Evolutionary conservation across 202 grass and related monocot genomes (phyloP), one percentile per base, ranked within the genome.

Genomic region (Saccharum hybrid): DNA sequence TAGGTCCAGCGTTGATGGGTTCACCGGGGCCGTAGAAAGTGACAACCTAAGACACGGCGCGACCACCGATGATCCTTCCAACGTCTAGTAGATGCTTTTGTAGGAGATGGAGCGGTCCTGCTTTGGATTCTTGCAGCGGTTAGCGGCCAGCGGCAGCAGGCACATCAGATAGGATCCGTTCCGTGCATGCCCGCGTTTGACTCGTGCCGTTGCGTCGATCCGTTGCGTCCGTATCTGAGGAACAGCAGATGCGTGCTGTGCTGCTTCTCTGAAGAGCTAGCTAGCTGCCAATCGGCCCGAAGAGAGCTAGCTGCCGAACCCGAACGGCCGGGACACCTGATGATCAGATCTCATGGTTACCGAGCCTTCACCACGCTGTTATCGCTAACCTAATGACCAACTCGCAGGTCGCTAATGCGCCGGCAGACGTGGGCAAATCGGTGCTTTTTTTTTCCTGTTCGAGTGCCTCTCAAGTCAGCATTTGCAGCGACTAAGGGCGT

Each of bases 41-140:
- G 31, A 54, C 39, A 65, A 78, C 61, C 39, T 74, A 75, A 46
- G 65, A 42, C 68, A 42, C 48, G 38, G 79, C 49, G 56, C 80
- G 67, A 49, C 54, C 23, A 37, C 64, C 72, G 30, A 72, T 30
- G 66, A 42, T 79, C n/a, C 22, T 72, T 69, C 83, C 79, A 80
- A 79, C 83, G 83, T 63, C 83, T 69, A 86, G 5, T 37, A 18
- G 57, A 61, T 72, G 4, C 12, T 22, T 28, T 14, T 71, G 2
- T 11, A 2, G 3, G 0, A 7, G 42, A 16, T 31, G 45, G 56
- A 41, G 16, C 1, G 26, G 15, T 19, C 56, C 54, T 6, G 65
- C 84, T 80, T 86, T 64, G 85, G 85, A 87, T 87, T 77, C 85
- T 82, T 59, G 26, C 12, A 71, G 21, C 49, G 15, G 13, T 13